phyloP scores from a whole-genome alignment of 495 filamentous ascomycete species.

The Opeltia flavorubescens region DNA sequence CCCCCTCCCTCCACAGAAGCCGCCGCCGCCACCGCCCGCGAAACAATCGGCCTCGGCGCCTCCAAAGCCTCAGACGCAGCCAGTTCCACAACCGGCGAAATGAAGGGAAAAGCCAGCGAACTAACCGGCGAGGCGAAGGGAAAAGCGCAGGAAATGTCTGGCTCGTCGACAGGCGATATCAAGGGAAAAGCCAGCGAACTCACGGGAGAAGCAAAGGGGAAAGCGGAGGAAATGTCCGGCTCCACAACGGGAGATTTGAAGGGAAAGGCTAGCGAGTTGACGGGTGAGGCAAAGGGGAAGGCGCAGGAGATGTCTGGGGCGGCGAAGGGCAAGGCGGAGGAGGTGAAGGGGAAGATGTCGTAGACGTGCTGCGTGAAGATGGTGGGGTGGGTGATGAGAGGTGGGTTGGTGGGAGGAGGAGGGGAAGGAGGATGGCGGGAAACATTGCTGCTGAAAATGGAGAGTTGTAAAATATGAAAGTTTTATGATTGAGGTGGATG shows the following conservation, averaged over 20 bases:
- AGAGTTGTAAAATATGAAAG: too few relatives aligned
- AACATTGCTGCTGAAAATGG: too few relatives aligned
- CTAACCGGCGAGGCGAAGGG: constrained; percentile 26
- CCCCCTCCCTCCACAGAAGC: constrained; percentile 25
- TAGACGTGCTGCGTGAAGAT: neutral
- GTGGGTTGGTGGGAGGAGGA: neutral
- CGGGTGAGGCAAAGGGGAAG: constrained; percentile 27
- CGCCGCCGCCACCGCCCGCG: constrained; percentile 28
- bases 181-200: constrained; percentile 20
- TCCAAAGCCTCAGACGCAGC: constrained; percentile 25
- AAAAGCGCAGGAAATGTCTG: constrained; percentile 24
- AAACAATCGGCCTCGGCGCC: constrained; percentile 21
- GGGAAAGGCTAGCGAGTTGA: constrained; percentile 20
- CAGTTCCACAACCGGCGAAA: constrained; percentile 26
- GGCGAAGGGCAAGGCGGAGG: constrained; percentile 28
- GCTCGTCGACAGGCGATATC: constrained; percentile 26
- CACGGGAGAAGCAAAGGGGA: constrained; percentile 28
- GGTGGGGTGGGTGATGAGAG: neutral
- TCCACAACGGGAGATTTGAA: constrained; percentile 29
- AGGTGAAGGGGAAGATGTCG: constrained; percentile 22
- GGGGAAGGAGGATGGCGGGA: too few relatives aligned
- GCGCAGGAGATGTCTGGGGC: constrained; percentile 27
- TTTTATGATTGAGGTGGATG: too few relatives aligned
- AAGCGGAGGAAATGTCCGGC: constrained; percentile 24
- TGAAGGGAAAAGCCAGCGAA: constrained; percentile 24